phyloP scores from a whole-genome alignment of 2,329 filamentous ascomycete genomes.

The Sclerotinia sclerotiorum region DNA sequence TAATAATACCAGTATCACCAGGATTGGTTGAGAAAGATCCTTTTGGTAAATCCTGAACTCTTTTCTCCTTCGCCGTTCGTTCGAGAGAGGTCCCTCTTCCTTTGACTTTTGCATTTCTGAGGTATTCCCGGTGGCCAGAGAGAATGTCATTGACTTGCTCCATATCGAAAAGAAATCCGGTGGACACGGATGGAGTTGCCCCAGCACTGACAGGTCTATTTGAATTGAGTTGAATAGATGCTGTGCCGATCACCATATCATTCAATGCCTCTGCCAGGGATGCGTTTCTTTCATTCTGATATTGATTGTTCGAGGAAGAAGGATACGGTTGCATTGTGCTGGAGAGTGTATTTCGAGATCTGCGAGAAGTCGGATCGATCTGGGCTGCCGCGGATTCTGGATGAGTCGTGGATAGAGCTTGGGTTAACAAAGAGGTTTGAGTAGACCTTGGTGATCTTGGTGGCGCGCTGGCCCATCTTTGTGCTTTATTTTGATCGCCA shows the following conservation, averaged over 20 bases:
- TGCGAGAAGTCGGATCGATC: slow-evolving; percentile 4
- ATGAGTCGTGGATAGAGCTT: slow-evolving; percentile 34
- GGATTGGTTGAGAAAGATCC: slow-evolving; percentile 37
- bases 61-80: slow-evolving; percentile 46
- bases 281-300: slow-evolving; percentile 28
- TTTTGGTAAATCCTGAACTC: slow-evolving; percentile 40
- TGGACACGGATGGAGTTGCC: slow-evolving; percentile 26
- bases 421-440: slow-evolving; percentile 36
- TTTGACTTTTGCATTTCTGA: slow-evolving; percentile 33
- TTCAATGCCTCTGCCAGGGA: slow-evolving; percentile 6
- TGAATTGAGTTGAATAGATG: slow-evolving; percentile 22
- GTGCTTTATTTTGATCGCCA: slow-evolving; percentile 32
- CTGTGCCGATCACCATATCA: slow-evolving; percentile 29
- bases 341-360: slow-evolving; percentile 15
- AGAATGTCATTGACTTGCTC: slow-evolving; percentile 44
- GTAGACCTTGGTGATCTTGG: slow-evolving; percentile 29
- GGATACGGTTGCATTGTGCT: slow-evolving; percentile 4
- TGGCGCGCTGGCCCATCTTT: slow-evolving; percentile 27
- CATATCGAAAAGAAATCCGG: slow-evolving; percentile 30
- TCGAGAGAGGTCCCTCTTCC: slow-evolving; percentile 46
- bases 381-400: slow-evolving; percentile 12
- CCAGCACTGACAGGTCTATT: slow-evolving; percentile 27
- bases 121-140: slow-evolving; percentile 42
- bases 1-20: slow-evolving; percentile 41
- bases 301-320: slow-evolving; percentile 20